These are phyloP conservation scores for Clonostachys chloroleuca DNA, from an alignment of 2,329 filamentous ascomycete genomes.

Conservation along the genomic window DNA sequence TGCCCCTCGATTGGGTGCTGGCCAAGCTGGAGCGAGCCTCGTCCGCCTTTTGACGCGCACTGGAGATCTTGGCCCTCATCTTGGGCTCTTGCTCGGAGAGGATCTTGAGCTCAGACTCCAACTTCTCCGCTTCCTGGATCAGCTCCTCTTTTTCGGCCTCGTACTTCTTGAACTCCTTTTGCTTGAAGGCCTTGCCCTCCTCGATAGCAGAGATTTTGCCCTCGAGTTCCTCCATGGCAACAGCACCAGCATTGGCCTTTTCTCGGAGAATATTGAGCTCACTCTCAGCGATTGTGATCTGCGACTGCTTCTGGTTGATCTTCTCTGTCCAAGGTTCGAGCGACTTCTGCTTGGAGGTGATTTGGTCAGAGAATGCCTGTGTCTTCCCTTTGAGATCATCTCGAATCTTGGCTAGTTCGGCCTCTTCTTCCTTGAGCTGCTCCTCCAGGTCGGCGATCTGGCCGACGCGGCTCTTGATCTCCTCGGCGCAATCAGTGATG, in stretches of 20 bases:
- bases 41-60: slow-evolving; percentile 88
- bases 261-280: slow-evolving; percentile 90
- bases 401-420: slow-evolving; percentile 76
- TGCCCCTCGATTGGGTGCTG: slow-evolving; percentile 86
- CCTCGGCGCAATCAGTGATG: slow-evolving; percentile 71
- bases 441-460: slow-evolving; percentile 75
- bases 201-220: slow-evolving; percentile 73
- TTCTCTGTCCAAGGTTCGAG: slow-evolving; percentile 96
- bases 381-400: slow-evolving; percentile 93
- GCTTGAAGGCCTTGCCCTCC: slow-evolving; percentile 66
- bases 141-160: slow-evolving; percentile 68
- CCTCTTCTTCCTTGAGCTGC: slow-evolving; percentile 73
- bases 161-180: slow-evolving; percentile 70
- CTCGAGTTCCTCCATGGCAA: slow-evolving; percentile 78
- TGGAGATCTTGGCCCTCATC: slow-evolving; percentile 79
- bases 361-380: slow-evolving; percentile 88
- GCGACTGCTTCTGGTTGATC: slow-evolving; percentile 92
- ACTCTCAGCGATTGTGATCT: slow-evolving; percentile 90
- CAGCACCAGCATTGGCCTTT: slow-evolving; percentile 80
- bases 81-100: slow-evolving; percentile 75
- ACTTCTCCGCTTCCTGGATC: slow-evolving; percentile 68
- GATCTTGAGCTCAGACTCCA: slow-evolving; percentile 68
- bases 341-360: slow-evolving; percentile 86
- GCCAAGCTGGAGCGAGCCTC: slow-evolving; percentile 89
- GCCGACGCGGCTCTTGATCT: slow-evolving; percentile 71